phyloP scores from a whole-genome alignment of 257 asterid genomes.

The Ligustrum vulgare region DNA sequence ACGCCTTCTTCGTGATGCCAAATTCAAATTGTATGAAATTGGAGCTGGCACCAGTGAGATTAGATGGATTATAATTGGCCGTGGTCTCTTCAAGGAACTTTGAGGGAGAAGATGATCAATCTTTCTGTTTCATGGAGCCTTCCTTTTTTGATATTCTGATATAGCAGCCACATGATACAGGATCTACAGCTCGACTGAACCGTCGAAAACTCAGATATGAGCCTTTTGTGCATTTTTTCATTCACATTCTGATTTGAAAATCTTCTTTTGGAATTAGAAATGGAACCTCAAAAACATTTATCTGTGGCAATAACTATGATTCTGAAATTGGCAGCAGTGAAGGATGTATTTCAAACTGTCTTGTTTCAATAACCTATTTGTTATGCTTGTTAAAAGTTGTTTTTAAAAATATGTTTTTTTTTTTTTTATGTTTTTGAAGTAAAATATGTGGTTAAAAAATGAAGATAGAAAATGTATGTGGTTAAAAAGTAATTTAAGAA shows the following conservation, averaged over 20 bases:
- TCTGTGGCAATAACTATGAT: too few species aligned
- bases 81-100: slow-evolving; percentile 73
- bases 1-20: slow-evolving; percentile 95
- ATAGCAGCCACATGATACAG: not conserved
- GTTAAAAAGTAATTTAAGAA: too few species aligned
- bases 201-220: not conserved
- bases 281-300: not conserved
- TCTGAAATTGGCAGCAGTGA: too few species aligned
- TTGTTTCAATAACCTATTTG: too few species aligned
- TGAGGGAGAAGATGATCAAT: slow-evolving; percentile 25
- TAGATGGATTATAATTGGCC: slow-evolving; percentile 83
- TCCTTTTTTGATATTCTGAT: not conserved
- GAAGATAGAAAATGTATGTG: too few species aligned
- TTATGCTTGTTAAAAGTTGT: too few species aligned
- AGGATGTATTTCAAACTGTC: too few species aligned
- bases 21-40: slow-evolving; percentile 84
- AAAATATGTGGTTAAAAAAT: too few species aligned
- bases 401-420: too few species aligned
- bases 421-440: too few species aligned
- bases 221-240: not conserved
- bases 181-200: slow-evolving; percentile 5
- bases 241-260: not conserved
- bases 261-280: not conserved
- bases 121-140: slow-evolving; percentile 3
- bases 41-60: slow-evolving; percentile 99